phyloP scores from a whole-genome alignment of 352 stramenopile genomes.

The Phytophthora boehmeriae region DNA sequence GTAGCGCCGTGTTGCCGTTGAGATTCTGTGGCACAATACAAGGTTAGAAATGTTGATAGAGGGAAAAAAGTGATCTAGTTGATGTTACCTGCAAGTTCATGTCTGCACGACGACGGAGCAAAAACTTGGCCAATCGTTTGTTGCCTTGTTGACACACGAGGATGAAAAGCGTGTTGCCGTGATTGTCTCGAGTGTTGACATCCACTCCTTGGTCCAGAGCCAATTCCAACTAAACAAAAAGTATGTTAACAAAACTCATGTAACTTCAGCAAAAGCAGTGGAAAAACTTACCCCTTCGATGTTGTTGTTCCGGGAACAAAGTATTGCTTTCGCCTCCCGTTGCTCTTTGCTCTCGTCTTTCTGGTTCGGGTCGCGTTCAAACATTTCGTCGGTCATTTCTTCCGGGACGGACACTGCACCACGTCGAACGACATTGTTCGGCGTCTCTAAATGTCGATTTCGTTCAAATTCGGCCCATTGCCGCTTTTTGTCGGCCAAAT shows the following conservation, averaged over 20 bases:
- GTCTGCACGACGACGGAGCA: constrained; percentile 91
- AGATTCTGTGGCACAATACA: constrained; percentile 74
- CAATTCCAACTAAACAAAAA: constrained; percentile 70
- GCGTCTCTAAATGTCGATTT: constrained; percentile 14
- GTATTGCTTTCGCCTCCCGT: constrained; percentile 51
- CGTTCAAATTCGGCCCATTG: constrained; percentile 49
- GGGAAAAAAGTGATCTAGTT: neutral
- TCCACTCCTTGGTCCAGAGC: constrained; percentile 89
- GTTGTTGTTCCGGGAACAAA: constrained; percentile 85
- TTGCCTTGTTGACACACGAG: constrained; percentile 95
- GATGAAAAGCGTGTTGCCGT: constrained; percentile 96
- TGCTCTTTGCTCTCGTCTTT: constrained; percentile 48
- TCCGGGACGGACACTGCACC: constrained; percentile 19
- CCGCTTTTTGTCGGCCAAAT: constrained; percentile 68
- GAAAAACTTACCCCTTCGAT: constrained; percentile 59
- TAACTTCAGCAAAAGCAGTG: neutral
- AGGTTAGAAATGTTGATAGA: neutral
- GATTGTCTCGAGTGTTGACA: constrained; percentile 91
- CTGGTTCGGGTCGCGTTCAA: constrained; percentile 42
- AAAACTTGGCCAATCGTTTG: constrained; percentile 95
- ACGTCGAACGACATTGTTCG: constrained; percentile 11
- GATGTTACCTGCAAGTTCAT: constrained; percentile 88
- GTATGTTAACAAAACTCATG: constrained; percentile 2
- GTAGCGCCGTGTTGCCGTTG: constrained; percentile 94
- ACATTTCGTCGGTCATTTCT: constrained; percentile 39